phyloP scores from a whole-genome alignment of 441 rosid species.

The Gossypium lobatum region DNA sequence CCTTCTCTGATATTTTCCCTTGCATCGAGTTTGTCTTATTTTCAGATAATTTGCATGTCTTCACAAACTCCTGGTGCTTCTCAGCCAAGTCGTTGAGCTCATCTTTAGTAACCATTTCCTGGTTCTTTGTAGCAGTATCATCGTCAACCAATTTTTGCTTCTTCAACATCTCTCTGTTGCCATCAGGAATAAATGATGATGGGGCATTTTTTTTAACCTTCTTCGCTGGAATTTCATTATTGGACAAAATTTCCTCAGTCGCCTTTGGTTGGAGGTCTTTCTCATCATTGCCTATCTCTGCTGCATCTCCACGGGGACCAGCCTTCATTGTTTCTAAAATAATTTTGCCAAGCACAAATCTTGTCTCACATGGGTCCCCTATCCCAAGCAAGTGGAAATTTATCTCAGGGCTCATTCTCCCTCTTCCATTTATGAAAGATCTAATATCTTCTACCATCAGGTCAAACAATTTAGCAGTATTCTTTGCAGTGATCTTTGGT shows the following conservation, averaged over 20 bases:
- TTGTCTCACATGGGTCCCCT: slow-evolving; percentile 53
- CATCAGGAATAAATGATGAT: slow-evolving; percentile 17
- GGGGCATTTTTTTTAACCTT: slow-evolving; percentile 15
- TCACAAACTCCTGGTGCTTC: slow-evolving; percentile 10
- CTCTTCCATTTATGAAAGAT: slow-evolving; percentile 31
- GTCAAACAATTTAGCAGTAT: slow-evolving; percentile 38
- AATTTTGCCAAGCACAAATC: slow-evolving; percentile 72
- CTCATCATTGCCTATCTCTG: slow-evolving; percentile 20
- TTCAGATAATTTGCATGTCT: neutral
- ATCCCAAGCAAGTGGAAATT: slow-evolving; percentile 43
- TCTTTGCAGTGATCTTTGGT: slow-evolving; percentile 36
- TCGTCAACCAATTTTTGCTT: slow-evolving; percentile 23
- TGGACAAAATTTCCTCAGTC: slow-evolving; percentile 10
- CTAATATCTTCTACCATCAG: slow-evolving; percentile 36
- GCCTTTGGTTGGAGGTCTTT: slow-evolving; percentile 13
- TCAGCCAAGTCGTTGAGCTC: slow-evolving; percentile 1
- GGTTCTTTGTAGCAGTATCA: slow-evolving; percentile 6
- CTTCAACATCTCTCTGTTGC: slow-evolving; percentile 21
- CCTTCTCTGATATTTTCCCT: slow-evolving; percentile 4
- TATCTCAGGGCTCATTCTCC: slow-evolving; percentile 26
- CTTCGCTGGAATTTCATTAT: slow-evolving; percentile 13
- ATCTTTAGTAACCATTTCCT: slow-evolving; percentile 3
- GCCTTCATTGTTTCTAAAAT: slow-evolving; percentile 58
- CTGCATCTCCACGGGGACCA: slow-evolving; percentile 23
- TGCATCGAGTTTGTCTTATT: slow-evolving; percentile 12